phyloP scores from a whole-genome alignment of 371 early-diverging fungal species.

The Apophysomyces trapeziformis region DNA sequence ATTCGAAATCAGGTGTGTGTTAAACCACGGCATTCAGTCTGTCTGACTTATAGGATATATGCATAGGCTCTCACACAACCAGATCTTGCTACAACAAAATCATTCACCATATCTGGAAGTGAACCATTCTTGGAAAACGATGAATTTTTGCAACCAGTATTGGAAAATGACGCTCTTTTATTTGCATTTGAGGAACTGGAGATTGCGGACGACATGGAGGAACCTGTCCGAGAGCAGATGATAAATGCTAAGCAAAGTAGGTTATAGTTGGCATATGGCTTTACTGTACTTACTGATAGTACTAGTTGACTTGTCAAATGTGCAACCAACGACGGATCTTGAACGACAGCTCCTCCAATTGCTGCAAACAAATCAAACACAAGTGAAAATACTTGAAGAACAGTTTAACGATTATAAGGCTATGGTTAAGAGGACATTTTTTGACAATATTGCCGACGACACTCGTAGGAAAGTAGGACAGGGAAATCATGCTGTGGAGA shows the following conservation, averaged over 20 bases:
- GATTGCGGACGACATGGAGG: slow-evolving; percentile 47
- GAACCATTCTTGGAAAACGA: slow-evolving; percentile 77
- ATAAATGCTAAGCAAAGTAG: neutral
- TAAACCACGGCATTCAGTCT: neutral
- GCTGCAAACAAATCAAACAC: slow-evolving; percentile 55
- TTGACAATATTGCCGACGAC: slow-evolving; percentile 54
- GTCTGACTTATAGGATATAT: neutral
- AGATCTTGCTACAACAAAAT: slow-evolving; percentile 25
- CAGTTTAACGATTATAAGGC: slow-evolving; percentile 75
- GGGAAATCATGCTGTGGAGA: neutral
- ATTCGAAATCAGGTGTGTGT: slow-evolving; percentile 60
- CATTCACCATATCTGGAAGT: slow-evolving; percentile 45
- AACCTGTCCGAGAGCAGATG: slow-evolving; percentile 4
- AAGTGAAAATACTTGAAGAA: slow-evolving; percentile 46
- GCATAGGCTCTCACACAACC: slow-evolving; percentile 22
- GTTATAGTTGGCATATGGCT: slow-evolving; percentile 10
- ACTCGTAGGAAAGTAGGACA: slow-evolving; percentile 20
- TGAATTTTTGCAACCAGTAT: slow-evolving; percentile 71
- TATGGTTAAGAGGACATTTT: slow-evolving; percentile 74
- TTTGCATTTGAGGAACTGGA: slow-evolving; percentile 76
- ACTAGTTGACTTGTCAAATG: slow-evolving; percentile 17
- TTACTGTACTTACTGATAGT: neutral
- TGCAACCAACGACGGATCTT: slow-evolving; percentile 53
- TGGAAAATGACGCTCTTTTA: slow-evolving; percentile 84
- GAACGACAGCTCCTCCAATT: slow-evolving; percentile 62